These are phyloP conservation scores for Adiantum capillusveneris DNA, from an alignment of 75 land plant genomes.

Conservation along the genomic window DNA sequence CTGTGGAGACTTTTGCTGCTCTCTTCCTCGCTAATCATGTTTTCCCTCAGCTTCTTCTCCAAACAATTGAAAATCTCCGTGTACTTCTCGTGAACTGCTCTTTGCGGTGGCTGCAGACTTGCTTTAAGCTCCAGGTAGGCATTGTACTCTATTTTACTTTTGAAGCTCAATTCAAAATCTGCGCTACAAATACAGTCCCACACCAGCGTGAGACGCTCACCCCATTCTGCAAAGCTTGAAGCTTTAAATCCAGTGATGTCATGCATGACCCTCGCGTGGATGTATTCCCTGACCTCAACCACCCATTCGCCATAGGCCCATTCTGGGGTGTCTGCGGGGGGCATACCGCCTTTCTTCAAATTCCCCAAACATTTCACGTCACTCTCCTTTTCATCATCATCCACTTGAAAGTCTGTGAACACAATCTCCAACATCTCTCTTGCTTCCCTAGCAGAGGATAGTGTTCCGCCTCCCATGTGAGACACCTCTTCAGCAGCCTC, in stretches of 20 bases:
- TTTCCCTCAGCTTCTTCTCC: background rate
- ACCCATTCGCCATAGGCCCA: slow-evolving; percentile 2
- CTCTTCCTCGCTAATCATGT: background rate
- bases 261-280: background rate
- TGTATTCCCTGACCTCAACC: slow-evolving; percentile 4
- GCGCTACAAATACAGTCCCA: slow-evolving; percentile 6
- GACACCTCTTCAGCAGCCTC: slow-evolving; percentile 7
- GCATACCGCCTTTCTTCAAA: background rate
- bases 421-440: background rate
- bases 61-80: background rate
- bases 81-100: background rate
- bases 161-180: slow-evolving; percentile 8
- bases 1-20: background rate
- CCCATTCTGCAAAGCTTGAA: background rate
- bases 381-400: background rate
- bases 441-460: background rate
- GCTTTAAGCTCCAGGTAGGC: background rate
- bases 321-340: slow-evolving; percentile 2
- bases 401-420: background rate
- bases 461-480: background rate
- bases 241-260: background rate
- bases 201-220: background rate
- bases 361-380: slow-evolving; percentile 8
- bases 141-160: slow-evolving; percentile 5
- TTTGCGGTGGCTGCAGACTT: background rate